phyloP scores from a whole-genome alignment of 441 rosid genomes.

The Erodium moschatum region DNA sequence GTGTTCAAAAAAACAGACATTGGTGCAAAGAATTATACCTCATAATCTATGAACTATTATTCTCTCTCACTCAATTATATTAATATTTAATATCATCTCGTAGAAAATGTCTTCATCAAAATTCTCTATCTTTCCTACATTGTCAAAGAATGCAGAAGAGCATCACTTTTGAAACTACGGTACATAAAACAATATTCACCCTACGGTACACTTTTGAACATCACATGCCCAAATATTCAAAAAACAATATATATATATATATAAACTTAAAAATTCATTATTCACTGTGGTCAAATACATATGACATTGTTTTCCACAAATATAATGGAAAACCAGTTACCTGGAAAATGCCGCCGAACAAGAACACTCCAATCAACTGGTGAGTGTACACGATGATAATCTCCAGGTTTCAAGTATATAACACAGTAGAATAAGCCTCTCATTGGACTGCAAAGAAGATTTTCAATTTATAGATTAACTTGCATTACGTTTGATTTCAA shows the following conservation, averaged over 20 bases:
- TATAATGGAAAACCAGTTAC: slow-evolving; percentile 28
- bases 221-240: neutral
- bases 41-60: too few species aligned
- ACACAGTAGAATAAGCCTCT: slow-evolving; percentile 93
- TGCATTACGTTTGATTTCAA: neutral
- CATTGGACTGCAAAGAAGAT: slow-evolving; percentile 54
- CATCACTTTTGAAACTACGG: neutral
- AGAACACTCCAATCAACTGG: slow-evolving; percentile 81
- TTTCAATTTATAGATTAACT: slow-evolving; percentile 9
- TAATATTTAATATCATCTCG: neutral
- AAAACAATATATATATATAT: neutral
- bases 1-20: too few species aligned
- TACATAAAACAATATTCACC: too few species aligned
- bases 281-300: slow-evolving; percentile 5
- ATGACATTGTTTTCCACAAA: neutral
- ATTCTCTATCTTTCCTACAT: neutral
- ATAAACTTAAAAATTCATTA: neutral
- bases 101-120: neutral
- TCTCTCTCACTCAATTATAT: too few species aligned
- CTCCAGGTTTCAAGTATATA: slow-evolving; percentile 82
- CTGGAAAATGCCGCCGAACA: slow-evolving; percentile 84
- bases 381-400: slow-evolving; percentile 88
- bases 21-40: too few species aligned
- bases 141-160: neutral
- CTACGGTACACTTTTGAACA: too few species aligned